These are phyloP conservation scores for Populus simonii DNA, from an alignment of 345 rosid species.

Conservation along the genomic window DNA sequence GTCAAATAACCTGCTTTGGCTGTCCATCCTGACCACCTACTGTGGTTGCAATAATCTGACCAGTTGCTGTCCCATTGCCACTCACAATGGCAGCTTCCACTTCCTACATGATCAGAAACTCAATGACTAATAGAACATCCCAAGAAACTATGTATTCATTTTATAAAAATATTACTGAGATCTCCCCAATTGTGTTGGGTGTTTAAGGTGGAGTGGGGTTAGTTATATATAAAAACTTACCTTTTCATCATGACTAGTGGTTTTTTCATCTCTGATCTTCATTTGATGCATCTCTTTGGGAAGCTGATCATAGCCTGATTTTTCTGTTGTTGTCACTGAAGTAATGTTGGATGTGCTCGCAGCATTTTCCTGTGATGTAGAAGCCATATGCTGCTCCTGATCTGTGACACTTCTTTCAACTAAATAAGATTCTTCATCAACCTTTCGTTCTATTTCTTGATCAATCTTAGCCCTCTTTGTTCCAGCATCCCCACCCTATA, in stretches of 20 bases:
- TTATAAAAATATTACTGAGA: not conserved
- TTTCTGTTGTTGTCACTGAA: slow-evolving; percentile 33
- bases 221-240: slow-evolving; percentile 18
- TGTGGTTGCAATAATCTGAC: slow-evolving; percentile 76
- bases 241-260: slow-evolving; percentile 53
- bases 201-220: not conserved
- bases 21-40: slow-evolving; percentile 83
- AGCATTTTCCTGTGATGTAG: slow-evolving; percentile 46
- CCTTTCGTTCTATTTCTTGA: slow-evolving; percentile 43
- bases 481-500: slow-evolving; percentile 68
- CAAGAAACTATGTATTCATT: not conserved
- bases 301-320: slow-evolving; percentile 51
- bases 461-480: slow-evolving; percentile 75
- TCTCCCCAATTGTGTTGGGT: not conserved
- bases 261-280: slow-evolving; percentile 58
- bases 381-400: slow-evolving; percentile 55
- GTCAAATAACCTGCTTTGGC: slow-evolving; percentile 77
- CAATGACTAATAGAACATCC: not conserved
- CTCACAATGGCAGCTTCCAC: slow-evolving; percentile 58
- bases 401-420: slow-evolving; percentile 45
- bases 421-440: slow-evolving; percentile 33
- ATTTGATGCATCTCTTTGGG: slow-evolving; percentile 60
- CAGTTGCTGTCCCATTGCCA: slow-evolving; percentile 83
- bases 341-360: slow-evolving; percentile 51
- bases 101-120: slow-evolving; percentile 39